Conservation (phyloP, 2,329 filamentous ascomycete species). For the Botryotinia calthae region DNA sequence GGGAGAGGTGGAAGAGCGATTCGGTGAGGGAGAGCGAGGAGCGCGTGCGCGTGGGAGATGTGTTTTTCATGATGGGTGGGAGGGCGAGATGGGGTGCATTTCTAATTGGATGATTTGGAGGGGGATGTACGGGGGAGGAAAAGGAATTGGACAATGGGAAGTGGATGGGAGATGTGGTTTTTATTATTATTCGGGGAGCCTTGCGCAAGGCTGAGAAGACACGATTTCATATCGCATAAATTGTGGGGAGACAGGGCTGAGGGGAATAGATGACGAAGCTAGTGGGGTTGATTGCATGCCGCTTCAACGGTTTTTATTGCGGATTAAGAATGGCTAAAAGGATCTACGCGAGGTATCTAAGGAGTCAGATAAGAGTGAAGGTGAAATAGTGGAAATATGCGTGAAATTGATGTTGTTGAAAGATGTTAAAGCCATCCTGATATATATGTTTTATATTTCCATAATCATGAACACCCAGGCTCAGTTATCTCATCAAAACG, state of each 20-base stretch:
- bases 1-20: slow-evolving; percentile 52
- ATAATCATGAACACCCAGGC: neutral
- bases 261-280: slow-evolving; percentile 9
- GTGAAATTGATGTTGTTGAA: neutral
- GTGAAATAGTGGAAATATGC: neutral
- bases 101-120: neutral
- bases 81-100: neutral
- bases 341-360: neutral
- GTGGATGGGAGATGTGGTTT: slow-evolving; percentile 3
- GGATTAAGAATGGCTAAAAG: neutral
- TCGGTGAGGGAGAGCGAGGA: slow-evolving; percentile 51
- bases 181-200: slow-evolving; percentile 2
- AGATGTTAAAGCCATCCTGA: neutral
- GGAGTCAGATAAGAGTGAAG: neutral
- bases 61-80: slow-evolving; percentile 4
- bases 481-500: neutral
- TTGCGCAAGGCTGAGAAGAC: slow-evolving; percentile 21
- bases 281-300: slow-evolving; percentile 13
- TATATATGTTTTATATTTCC: neutral
- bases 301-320: neutral
- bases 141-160: neutral
- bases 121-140: neutral
- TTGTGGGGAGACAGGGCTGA: slow-evolving; percentile 3
- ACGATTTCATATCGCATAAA: slow-evolving; percentile 16
- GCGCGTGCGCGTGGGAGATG: neutral